Evolutionary conservation across 108 stramenopile genomes (phyloP), one percentile per base, ranked within the genome.

Genomic region (Discostella pseudostelligera): DNA sequence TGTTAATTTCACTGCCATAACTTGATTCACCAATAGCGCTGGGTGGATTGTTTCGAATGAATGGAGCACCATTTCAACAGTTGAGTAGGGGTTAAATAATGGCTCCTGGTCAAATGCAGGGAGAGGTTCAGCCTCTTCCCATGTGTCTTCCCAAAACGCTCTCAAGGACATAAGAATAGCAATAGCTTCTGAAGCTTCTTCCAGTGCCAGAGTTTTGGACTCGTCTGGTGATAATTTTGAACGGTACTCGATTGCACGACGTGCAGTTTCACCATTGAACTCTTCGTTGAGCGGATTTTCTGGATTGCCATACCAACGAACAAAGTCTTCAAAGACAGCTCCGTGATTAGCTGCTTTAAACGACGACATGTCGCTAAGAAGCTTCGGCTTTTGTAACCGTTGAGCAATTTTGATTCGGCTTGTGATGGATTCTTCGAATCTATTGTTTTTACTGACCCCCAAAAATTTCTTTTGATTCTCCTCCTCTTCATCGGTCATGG

Each of bases 291-390:
- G 68, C 0, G 92, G 89, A 69, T 84, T 83, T 47, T 68, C 84
- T 2, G 90, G 88, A 61, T 88, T 85, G 0, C 90, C 93, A 26
- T 94, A 94, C 93, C 93, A 94, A 16, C 59, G 70, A 3, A 84
- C 73, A 63, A 94, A 94, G 43, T 94, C 93, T 50, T 90, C 83
- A 57, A 94, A 82, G 8, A 72, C 53, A 16, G 78, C 73, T 19
- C 78, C 81, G 13, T 81, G 87, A 54, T 94, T 94, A 4, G 93
- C 90, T 7, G 93, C 90, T 62, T 94, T 94, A 67, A 91, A 94
- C 8, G 90, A 73, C n/a, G 74, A 57, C 93, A 94, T 94, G 40
- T 94, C 93, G 39, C 85, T 88, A 0, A 87, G 48, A 6, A 94
- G 79, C 67, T 94, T 91, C 10, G 93, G 84, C 48, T 65, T 77